Percentiles rank a stretch among this genome's conserved stretches.
Evolutionary conservation across 2,329 filamentous ascomycete genomes (phyloP).

Genomic region (Grosmannia serpens): DNA sequence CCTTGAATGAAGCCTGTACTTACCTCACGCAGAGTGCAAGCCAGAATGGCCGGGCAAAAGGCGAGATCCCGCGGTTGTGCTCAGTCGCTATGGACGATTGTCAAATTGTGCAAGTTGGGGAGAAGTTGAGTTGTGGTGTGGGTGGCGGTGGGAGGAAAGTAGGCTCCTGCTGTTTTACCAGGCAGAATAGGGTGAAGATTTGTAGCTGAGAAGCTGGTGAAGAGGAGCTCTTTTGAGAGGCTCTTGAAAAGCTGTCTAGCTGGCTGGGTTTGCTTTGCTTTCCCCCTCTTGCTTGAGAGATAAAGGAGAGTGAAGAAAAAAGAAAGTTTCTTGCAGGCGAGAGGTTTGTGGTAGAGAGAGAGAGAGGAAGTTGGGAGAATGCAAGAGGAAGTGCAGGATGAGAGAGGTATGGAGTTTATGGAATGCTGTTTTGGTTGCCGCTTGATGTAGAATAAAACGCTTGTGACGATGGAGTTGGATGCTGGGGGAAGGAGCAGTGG

Average conservation of each 20-base stretch:
- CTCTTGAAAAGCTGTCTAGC: not conserved
- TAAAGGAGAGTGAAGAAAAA: not conserved
- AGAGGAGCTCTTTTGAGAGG: not conserved
- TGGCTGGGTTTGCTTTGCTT: not conserved
- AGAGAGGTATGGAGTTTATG: slow-evolving; percentile 10
- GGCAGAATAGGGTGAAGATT: not conserved
- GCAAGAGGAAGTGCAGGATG: slow-evolving; percentile 1
- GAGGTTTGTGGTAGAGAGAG: not conserved
- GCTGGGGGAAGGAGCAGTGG: not conserved
- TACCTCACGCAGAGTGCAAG: slow-evolving; percentile 79
- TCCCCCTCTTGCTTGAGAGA: not conserved
- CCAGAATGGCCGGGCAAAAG: slow-evolving; percentile 60
- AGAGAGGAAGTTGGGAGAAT: not conserved
- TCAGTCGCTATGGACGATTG: slow-evolving; percentile 35
- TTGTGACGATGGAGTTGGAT: slow-evolving; percentile 6
- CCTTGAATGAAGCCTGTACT: not conserved
- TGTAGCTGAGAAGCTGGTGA: not conserved
- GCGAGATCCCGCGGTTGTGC: slow-evolving; percentile 27
- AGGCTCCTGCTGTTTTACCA: not conserved
- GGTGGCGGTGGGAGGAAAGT: slow-evolving; percentile 12
- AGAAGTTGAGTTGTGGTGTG: not conserved
- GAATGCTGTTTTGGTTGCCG: slow-evolving; percentile 9
- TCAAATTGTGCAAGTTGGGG: slow-evolving; percentile 4
- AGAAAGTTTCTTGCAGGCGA: not conserved
- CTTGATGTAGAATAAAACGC: not conserved